Conservation (phyloP, 2,329 filamentous ascomycete genomes). For the Xylaria sp. region DNA sequence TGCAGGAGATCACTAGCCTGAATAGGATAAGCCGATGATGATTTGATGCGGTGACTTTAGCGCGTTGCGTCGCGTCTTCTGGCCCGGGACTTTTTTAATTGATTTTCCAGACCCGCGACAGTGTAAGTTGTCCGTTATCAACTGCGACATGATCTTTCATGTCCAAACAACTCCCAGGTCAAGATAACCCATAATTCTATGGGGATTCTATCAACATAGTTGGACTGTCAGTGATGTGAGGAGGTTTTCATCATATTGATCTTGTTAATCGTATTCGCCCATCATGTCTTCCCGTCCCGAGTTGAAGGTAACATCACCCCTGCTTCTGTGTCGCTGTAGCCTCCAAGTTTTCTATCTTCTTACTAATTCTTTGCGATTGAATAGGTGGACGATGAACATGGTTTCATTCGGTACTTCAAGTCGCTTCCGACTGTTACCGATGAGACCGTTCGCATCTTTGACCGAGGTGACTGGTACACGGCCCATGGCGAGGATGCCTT, state of each 20-base stretch:
- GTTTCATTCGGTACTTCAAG: slow-evolving; percentile 96
- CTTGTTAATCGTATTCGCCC: neutral
- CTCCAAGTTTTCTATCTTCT: no score
- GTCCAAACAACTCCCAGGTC: neutral
- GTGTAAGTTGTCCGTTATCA: slow-evolving; percentile 1
- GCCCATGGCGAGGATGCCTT: slow-evolving; percentile 82
- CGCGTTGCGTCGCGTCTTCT: slow-evolving; percentile 29
- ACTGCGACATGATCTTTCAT: neutral
- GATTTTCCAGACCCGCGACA: slow-evolving; percentile 23
- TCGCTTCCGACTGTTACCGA: slow-evolving; percentile 66
- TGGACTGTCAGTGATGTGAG: neutral
- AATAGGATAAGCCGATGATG: neutral
- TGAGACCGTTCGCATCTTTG: slow-evolving; percentile 83
- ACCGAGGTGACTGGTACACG: slow-evolving; percentile 91
- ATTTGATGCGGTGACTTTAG: slow-evolving; percentile 13
- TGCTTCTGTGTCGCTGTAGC: neutral
- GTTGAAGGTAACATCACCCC: slow-evolving; percentile 37
- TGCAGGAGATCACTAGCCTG: neutral
- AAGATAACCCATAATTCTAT: neutral
- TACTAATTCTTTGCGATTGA: neutral
- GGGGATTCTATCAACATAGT: neutral
- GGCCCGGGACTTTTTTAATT: slow-evolving; percentile 23
- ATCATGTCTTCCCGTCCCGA: slow-evolving; percentile 52
- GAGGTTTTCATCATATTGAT: neutral
- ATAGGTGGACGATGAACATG: slow-evolving; percentile 90